These are phyloP conservation scores for Phoma sp. DNA, from an alignment of 2,329 filamentous ascomycete genomes.

Conservation along the genomic window DNA sequence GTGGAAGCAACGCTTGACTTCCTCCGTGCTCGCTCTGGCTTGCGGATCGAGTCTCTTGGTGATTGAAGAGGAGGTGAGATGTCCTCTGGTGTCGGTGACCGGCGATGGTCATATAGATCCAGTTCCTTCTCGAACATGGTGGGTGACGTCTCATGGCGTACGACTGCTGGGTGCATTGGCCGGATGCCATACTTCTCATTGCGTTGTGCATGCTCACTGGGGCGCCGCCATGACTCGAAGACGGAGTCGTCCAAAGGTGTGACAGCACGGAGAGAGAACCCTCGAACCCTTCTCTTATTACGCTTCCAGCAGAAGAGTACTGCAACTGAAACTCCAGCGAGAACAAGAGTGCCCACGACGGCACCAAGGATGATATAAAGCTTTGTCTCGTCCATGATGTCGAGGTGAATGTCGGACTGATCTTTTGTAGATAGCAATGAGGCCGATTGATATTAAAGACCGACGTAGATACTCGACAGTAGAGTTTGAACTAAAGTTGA, in stretches of 20 bases:
- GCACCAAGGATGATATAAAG: constrained; percentile 49
- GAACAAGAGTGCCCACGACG: constrained; percentile 43
- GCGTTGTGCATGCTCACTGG: constrained; percentile 47
- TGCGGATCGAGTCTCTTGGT: constrained; percentile 39
- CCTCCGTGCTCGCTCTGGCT: constrained; percentile 42
- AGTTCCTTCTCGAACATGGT: constrained; percentile 47
- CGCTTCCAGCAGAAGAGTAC: constrained; percentile 45
- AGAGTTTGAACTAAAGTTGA: constrained; percentile 6
- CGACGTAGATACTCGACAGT: constrained; percentile 4
- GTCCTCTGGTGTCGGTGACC: constrained; percentile 39
- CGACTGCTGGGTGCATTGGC: constrained; percentile 34
- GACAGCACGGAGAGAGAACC: constrained; percentile 48
- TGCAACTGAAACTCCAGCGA: constrained; percentile 36
- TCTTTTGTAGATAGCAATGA: constrained; percentile 3
- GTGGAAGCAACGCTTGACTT: constrained; percentile 47
- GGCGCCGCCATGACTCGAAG: constrained; percentile 51
- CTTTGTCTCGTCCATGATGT: constrained; percentile 40
- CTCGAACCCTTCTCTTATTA: constrained; percentile 42
- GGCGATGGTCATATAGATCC: constrained; percentile 34
- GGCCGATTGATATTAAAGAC: constrained; percentile 8
- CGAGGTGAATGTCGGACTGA: neutral
- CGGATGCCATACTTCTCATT: constrained; percentile 47
- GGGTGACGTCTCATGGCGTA: constrained; percentile 37
- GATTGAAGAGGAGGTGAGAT: constrained; percentile 28
- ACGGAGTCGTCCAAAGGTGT: constrained; percentile 51